Base-by-base conservation (phyloP, 352 stramenopile genomes). In the Bremia lactucae region DNA sequence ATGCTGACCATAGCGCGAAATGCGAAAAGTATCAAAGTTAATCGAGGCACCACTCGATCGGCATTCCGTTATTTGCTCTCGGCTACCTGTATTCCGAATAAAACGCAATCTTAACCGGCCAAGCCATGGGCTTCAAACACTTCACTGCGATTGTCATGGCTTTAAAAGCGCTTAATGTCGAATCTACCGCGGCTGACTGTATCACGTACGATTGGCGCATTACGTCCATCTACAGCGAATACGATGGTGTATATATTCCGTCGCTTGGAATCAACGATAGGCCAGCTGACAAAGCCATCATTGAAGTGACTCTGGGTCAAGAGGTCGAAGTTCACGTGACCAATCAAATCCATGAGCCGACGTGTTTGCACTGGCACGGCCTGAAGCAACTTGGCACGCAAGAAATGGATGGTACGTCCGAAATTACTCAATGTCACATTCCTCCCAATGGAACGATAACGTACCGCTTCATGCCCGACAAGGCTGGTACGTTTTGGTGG, bases 341-440 rank as follows among this genome's bases (percentile, higher is more conserved):
- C 16, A 68, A 64, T 18, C 44, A 63, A 21, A 35, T 68, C 1
- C 10, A 40, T 7, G 44, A 44, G 20, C 46, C 49, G 6, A 61
- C 55, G 1, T 61, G 49, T 37, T 31, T 65, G n/a, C 62, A 72
- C 39, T 71, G 62, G 57, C 57, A 67, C 29, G 61, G 61, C 4
- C 31, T 72, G 10, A 60, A 59, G 42, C 60, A 70, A 16, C 44
- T 53, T 13, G 58, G 52, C 7, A 70, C 57, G 2, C 49, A 60
- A 42, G 51, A 62, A 26, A 70, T 66, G 62, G 62, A 72, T 13
- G 53, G 57, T 13, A 37, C 52, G 2, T 72, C 62, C 2, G 52
- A 31, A 6, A 51, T 72, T 23, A 68, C 62, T 0, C 62, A 72
- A 26, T 68, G 62, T 18, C 49, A 56, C n/a, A 68, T 68, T 15